These are phyloP conservation scores for Blastobotrys persicus DNA, from an alignment of 1,139 yeast species.

Conservation along the genomic window DNA sequence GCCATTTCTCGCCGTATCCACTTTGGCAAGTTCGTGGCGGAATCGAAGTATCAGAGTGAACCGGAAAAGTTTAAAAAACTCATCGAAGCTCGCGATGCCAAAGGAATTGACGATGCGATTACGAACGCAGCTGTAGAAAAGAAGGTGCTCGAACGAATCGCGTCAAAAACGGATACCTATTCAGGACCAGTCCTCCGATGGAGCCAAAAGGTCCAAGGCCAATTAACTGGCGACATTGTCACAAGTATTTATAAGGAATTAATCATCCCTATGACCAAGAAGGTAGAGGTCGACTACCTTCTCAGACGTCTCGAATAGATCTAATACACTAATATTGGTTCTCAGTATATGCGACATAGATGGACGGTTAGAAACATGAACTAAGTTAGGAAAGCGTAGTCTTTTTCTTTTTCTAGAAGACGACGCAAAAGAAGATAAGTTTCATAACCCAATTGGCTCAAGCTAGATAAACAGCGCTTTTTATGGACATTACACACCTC, in stretches of 20 bases:
- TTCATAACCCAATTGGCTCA: background rate
- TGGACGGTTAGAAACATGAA: no score
- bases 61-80: constrained; percentile 59
- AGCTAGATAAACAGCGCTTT: background rate
- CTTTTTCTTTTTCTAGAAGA: no score
- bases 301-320: constrained; percentile 81
- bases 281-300: constrained; percentile 89
- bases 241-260: constrained; percentile 81
- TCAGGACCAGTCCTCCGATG: constrained; percentile 83
- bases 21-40: constrained; percentile 97
- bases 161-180: constrained; percentile 77
- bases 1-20: constrained; percentile 92
- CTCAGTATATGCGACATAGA: no score
- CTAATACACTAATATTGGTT: constrained; percentile 36
- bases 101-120: constrained; percentile 75
- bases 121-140: constrained; percentile 86
- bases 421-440: background rate
- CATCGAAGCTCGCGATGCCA: constrained; percentile 61
- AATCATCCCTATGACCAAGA: constrained; percentile 90
- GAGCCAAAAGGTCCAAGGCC: constrained; percentile 67
- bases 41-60: constrained; percentile 78
- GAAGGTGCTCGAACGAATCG: constrained; percentile 72
- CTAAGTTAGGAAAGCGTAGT: no score
- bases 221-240: constrained; percentile 75
- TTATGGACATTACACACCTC: constrained; percentile 1